Conservation (phyloP, 495 filamentous ascomycete species). For the Bryoglossum gracile region DNA sequence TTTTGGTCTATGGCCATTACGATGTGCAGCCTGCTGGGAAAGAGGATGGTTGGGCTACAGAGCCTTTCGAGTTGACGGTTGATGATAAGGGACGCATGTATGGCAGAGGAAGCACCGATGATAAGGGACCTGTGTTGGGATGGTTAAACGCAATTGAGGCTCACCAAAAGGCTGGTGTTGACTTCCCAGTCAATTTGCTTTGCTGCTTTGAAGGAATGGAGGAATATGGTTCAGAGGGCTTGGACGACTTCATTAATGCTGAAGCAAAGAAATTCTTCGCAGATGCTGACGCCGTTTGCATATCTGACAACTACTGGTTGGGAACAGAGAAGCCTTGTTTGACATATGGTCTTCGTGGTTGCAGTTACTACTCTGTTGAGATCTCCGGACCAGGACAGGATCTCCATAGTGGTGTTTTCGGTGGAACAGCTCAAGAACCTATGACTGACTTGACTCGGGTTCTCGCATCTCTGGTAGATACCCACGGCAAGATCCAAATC, state of each 20-base stretch:
- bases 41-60: constrained; percentile 93
- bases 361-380: constrained; percentile 91
- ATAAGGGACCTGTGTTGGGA: constrained; percentile 95
- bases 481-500: constrained; percentile 82
- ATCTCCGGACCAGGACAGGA: constrained; percentile 87
- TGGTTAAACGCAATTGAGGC: constrained; percentile 98
- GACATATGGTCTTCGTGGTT: constrained; percentile 95
- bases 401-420: constrained; percentile 93
- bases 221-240: constrained; percentile 93
- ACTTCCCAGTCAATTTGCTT: constrained; percentile 93
- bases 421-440: constrained; percentile 90
- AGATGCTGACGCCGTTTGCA: constrained; percentile 93
- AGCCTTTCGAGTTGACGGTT: constrained; percentile 86
- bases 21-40: constrained; percentile 94
- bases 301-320: constrained; percentile 99
- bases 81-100: constrained; percentile 90
- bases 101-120: constrained; percentile 91
- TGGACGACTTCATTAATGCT: constrained; percentile 86
- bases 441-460: constrained; percentile 92
- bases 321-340: constrained; percentile 96
- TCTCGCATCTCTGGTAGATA: constrained; percentile 75
- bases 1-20: constrained; percentile 97
- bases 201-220: constrained; percentile 99
- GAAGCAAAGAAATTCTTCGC: constrained; percentile 91
- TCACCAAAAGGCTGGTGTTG: constrained; percentile 87